Conservation (phyloP, 2,329 filamentous ascomycete species). For the Cyphellophora europaea region DNA sequence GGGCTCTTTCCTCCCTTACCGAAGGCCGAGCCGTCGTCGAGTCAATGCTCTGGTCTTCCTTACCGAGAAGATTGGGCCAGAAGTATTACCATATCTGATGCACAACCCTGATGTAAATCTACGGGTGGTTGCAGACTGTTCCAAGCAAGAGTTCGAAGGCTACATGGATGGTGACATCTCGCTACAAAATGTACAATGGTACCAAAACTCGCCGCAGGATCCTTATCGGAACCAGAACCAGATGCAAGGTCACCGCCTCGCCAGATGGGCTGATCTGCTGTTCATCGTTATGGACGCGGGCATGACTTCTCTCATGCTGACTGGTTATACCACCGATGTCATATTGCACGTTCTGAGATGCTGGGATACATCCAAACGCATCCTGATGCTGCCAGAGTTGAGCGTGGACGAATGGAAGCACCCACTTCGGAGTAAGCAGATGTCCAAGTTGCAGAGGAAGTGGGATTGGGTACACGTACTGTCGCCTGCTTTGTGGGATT, state of each 20-base stretch:
- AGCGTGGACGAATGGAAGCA: slow-evolving; percentile 83
- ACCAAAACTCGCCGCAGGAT: slow-evolving; percentile 16
- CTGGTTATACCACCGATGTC: slow-evolving; percentile 71
- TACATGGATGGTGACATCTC: slow-evolving; percentile 11
- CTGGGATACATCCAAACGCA: slow-evolving; percentile 80
- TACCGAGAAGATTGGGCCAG: slow-evolving; percentile 17
- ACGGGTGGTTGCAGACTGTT: slow-evolving; percentile 14
- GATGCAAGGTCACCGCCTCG: slow-evolving; percentile 45
- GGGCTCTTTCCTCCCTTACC: not conserved
- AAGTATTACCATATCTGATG: slow-evolving; percentile 16
- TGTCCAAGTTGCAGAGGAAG: slow-evolving; percentile 71
- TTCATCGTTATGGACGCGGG: slow-evolving; percentile 80
- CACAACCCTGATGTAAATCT: slow-evolving; percentile 17
- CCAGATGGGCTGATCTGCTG: slow-evolving; percentile 80
- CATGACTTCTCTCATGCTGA: slow-evolving; percentile 77
- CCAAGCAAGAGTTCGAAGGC: slow-evolving; percentile 14
- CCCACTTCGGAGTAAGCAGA: slow-evolving; percentile 76
- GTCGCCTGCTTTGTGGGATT: slow-evolving; percentile 74
- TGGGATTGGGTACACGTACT: slow-evolving; percentile 83
- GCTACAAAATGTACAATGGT: slow-evolving; percentile 15
- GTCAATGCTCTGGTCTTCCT: slow-evolving; percentile 17
- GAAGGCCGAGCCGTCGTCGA: slow-evolving; percentile 8
- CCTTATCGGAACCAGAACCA: slow-evolving; percentile 15
- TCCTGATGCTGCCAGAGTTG: slow-evolving; percentile 82
- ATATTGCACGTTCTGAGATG: slow-evolving; percentile 71